These are phyloP conservation scores for Suillus weaverae DNA, from an alignment of 768 basidiomycete species.

Conservation along the genomic window DNA sequence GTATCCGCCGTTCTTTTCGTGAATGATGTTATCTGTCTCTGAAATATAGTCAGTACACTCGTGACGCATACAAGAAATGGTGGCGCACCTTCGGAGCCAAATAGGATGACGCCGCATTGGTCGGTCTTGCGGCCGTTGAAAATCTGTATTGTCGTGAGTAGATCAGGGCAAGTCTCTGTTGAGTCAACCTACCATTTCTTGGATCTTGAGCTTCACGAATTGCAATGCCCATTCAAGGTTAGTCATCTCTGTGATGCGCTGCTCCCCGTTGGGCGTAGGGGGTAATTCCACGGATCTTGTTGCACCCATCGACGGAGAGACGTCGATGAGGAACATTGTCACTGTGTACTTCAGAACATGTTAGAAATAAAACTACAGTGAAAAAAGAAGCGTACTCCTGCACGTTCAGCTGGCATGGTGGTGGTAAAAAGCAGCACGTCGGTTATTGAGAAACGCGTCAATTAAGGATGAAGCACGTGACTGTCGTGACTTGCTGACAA, in stretches of 20 bases:
- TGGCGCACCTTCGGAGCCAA: constrained; percentile 72
- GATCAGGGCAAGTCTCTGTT: neutral
- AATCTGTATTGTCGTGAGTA: constrained; percentile 51
- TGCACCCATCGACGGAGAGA: constrained; percentile 83
- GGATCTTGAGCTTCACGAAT: constrained; percentile 87
- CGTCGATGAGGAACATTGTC: constrained; percentile 87
- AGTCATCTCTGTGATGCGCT: constrained; percentile 57
- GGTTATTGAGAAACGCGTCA: constrained; percentile 3
- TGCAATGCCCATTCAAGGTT: constrained; percentile 83
- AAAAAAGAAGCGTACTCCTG: constrained; percentile 56
- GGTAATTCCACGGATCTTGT: constrained; percentile 56
- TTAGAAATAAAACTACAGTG: constrained; percentile 13
- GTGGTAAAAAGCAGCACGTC: constrained; percentile 3
- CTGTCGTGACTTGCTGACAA: constrained; percentile 3
- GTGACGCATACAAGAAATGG: neutral
- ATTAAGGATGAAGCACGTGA: constrained; percentile 5
- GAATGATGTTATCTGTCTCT: constrained; percentile 70
- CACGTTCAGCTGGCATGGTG: constrained; percentile 76
- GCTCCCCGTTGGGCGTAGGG: constrained; percentile 50
- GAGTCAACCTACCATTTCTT: constrained; percentile 64
- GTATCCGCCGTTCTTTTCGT: constrained; percentile 64
- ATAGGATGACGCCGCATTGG: constrained; percentile 85
- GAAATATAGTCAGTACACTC: neutral
- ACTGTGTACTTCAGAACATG: constrained; percentile 63
- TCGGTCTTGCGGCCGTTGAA: constrained; percentile 92